Conservation (phyloP, 345 rosid species). For the Eucalyptus marginata region DNA sequence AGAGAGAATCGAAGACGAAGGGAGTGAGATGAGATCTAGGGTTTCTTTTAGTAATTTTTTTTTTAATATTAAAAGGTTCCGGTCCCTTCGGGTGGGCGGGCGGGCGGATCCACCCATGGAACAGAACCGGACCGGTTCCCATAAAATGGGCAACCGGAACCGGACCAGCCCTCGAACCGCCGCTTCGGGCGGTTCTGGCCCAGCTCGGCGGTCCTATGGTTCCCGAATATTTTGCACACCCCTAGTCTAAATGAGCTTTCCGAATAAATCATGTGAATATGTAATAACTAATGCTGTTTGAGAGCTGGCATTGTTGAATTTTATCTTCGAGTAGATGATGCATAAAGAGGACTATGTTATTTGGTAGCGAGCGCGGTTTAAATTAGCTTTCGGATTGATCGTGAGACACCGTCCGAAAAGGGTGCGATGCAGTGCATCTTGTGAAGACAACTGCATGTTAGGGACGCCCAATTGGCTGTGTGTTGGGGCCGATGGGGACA, state of each 20-base stretch:
- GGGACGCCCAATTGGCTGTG: not conserved
- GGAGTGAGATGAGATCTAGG: too few relatives aligned
- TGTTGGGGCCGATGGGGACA: not conserved
- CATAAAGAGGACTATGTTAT: accelerated
- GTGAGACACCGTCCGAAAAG: not conserved
- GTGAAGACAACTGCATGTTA: not conserved
- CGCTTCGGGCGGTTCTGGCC: too few relatives aligned
- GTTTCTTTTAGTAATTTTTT: too few relatives aligned
- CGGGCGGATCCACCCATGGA: too few relatives aligned
- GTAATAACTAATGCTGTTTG: not conserved
- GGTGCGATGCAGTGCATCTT: not conserved
- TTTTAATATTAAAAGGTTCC: too few relatives aligned
- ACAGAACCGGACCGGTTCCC: too few relatives aligned
- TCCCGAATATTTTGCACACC: too few relatives aligned
- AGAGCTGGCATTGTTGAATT: not conserved
- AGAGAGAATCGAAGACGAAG: too few relatives aligned
- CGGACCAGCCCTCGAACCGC: too few relatives aligned
- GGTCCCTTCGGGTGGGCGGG: too few relatives aligned
- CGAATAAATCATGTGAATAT: not conserved
- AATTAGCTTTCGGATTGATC: not conserved
- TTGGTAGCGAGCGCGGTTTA: not conserved
- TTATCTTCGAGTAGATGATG: not conserved
- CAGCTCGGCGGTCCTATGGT: too few relatives aligned
- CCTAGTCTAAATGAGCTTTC: accelerated
- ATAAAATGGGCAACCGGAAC: too few relatives aligned